Evolutionary conservation across 495 filamentous ascomycete species (phyloP).

Genomic region (Podospora pseudoanserina): DNA sequence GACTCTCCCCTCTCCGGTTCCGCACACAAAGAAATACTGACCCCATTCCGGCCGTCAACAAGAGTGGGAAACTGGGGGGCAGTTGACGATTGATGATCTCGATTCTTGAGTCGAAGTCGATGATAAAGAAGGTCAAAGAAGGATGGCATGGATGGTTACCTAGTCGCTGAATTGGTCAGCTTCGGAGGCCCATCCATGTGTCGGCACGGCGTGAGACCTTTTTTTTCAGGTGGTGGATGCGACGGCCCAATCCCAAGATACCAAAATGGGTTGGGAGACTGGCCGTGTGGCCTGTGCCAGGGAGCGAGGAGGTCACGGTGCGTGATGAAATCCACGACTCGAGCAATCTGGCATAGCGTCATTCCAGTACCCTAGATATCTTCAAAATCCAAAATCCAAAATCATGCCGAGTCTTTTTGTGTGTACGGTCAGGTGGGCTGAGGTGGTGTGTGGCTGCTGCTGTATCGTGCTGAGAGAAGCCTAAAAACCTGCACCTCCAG

Average conservation of each 20-base stretch:
- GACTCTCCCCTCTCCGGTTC: not conserved
- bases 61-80: conserved; percentile 6
- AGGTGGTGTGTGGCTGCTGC: too few relatives aligned
- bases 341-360: not conserved
- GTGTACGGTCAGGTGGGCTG: not conserved
- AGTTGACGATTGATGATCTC: not conserved
- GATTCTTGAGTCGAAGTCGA: not conserved
- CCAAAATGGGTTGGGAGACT: not conserved
- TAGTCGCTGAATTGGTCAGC: conserved; percentile 16
- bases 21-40: conserved; percentile 10
- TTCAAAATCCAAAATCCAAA: too few relatives aligned
- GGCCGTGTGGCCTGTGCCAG: not conserved
- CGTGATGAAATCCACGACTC: not conserved
- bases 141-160: not conserved
- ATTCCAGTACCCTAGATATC: not conserved
- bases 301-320: not conserved
- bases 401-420: not conserved
- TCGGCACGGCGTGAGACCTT: conserved; percentile 13
- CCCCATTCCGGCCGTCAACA: conserved; percentile 11
- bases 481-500: not conserved
- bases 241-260: conserved; percentile 8
- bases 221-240: conserved; percentile 2
- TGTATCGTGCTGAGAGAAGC: not conserved
- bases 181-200: conserved; percentile 11
- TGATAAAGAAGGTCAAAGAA: not conserved